A percentile compares a stretch with the other conserved stretches of the same genome.
Conservation (phyloP, 352 stramenopile species). For the Phytophthora hybrid region DNA sequence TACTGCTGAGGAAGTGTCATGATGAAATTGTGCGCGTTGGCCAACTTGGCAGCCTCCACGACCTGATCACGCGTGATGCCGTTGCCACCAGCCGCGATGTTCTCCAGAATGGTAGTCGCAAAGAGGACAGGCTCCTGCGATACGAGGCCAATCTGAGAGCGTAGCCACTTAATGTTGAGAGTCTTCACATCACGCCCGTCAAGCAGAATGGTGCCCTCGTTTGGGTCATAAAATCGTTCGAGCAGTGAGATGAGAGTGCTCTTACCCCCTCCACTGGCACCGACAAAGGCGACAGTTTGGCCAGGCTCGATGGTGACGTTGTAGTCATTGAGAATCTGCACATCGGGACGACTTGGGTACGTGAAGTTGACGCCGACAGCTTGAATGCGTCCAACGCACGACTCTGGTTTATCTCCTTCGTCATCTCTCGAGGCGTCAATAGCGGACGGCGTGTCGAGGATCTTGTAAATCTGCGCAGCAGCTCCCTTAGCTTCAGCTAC, state of each 20-base stretch:
- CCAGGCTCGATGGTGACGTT: conserved; percentile 45
- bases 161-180: conserved; percentile 81
- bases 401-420: conserved; percentile 35
- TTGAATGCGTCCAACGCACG: conserved; percentile 47
- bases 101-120: conserved; percentile 90
- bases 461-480: conserved; percentile 53
- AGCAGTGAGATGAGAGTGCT: conserved; percentile 64
- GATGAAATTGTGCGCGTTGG: conserved; percentile 71
- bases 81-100: conserved; percentile 83
- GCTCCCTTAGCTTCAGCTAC: conserved; percentile 58
- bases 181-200: conserved; percentile 82
- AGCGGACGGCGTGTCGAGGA: conserved; percentile 57
- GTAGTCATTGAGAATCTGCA: conserved; percentile 43
- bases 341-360: conserved; percentile 68
- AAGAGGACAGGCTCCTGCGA: conserved; percentile 93
- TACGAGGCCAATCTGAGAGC: conserved; percentile 73
- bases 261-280: conserved; percentile 45
- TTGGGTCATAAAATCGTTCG: conserved; percentile 92
- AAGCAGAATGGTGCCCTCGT: conserved; percentile 72
- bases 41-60: conserved; percentile 62
- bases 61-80: conserved; percentile 72
- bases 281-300: conserved; percentile 43
- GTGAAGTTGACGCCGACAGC: conserved; percentile 68
- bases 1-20: conserved; percentile 87
- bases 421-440: conserved; percentile 55